phyloP scores from a whole-genome alignment of 805 yeast genomes.

The Saturnispora galanensis region DNA sequence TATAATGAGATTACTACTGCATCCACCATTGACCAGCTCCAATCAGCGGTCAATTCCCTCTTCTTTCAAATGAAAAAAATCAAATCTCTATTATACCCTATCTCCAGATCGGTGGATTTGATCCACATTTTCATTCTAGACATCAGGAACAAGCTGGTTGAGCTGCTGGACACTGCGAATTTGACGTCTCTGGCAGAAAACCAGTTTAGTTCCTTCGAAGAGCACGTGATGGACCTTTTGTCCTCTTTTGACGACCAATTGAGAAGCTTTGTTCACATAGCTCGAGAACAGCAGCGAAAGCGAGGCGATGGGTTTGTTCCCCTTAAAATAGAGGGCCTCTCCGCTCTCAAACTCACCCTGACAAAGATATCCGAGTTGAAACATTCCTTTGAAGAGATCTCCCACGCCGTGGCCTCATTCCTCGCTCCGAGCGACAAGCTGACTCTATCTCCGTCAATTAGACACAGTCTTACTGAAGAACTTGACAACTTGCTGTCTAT shows the following conservation, averaged over 20 bases:
- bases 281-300: constrained; percentile 68
- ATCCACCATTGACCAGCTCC: constrained; percentile 34
- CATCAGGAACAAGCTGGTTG: constrained; percentile 35
- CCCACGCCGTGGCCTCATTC: background rate
- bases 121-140: constrained; percentile 58
- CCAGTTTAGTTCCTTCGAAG: constrained; percentile 17
- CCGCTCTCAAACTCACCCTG: constrained; percentile 1
- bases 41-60: constrained; percentile 34
- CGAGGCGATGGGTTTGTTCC: constrained; percentile 62
- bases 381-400: constrained; percentile 1
- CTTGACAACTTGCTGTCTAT: background rate
- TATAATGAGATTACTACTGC: constrained; percentile 46
- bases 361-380: background rate
- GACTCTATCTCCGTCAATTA: background rate
- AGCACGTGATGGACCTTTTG: constrained; percentile 25
- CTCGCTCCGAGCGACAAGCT: background rate
- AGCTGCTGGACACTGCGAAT: constrained; percentile 28
- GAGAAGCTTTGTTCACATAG: constrained; percentile 53
- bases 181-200: constrained; percentile 29
- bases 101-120: constrained; percentile 51
- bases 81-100: constrained; percentile 51
- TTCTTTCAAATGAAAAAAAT: constrained; percentile 59
- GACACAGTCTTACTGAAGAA: background rate
- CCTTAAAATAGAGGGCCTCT: constrained; percentile 45
- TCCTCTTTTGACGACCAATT: constrained; percentile 47